Percentiles rank a stretch among this genome's conserved stretches.
Evolutionary conservation across 176 grass and related monocot species (phyloP).

Genomic region (Oropetium thomaeum): DNA sequence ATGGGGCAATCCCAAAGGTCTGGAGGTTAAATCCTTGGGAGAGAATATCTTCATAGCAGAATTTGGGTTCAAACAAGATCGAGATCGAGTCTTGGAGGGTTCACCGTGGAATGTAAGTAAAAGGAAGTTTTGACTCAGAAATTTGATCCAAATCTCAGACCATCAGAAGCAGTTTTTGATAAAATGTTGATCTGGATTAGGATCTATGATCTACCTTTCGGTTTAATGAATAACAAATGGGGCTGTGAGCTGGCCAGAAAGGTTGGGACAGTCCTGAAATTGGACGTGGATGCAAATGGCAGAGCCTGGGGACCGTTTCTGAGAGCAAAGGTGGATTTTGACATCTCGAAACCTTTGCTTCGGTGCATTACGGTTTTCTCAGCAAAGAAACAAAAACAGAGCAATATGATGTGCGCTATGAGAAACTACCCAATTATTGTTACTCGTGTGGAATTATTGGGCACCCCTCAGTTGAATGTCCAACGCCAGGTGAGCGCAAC

Average conservation of each 20-base stretch:
- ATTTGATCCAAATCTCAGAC: neutral
- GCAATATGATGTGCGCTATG: neutral
- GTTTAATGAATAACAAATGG: neutral
- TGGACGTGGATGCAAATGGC: neutral
- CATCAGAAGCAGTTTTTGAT: neutral
- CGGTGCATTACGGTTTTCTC: neutral
- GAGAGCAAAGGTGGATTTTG: neutral
- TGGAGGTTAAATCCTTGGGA: neutral
- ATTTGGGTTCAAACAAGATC: neutral
- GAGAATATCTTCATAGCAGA: neutral
- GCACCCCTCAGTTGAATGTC: neutral
- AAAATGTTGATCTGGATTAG: neutral
- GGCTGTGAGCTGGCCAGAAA: neutral
- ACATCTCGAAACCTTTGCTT: neutral
- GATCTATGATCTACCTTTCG: neutral
- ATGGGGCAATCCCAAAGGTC: neutral
- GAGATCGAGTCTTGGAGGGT: neutral
- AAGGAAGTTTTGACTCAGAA: too few relatives aligned
- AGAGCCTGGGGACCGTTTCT: neutral
- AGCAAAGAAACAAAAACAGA: neutral
- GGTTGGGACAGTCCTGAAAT: neutral
- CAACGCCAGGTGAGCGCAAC: neutral
- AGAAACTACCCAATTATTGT: neutral
- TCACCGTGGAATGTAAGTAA: neutral
- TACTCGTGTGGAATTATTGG: neutral